Conservation (phyloP, 2,329 filamentous ascomycete species). For the Penicillium sclerotiorum region DNA sequence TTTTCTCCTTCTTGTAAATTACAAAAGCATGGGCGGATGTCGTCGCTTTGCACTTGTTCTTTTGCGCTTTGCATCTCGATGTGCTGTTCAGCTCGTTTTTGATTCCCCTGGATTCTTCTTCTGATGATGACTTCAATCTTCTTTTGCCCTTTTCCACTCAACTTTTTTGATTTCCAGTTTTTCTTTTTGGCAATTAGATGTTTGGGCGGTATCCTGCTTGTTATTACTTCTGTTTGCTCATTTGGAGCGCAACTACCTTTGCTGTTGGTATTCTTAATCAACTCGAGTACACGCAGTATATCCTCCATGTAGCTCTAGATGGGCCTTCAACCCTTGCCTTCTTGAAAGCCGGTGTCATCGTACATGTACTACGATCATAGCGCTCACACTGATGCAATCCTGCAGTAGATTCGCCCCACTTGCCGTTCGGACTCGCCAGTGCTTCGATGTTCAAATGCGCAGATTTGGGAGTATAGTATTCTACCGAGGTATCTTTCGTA, state of each 20-base stretch:
- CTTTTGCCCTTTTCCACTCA: slow-evolving; percentile 4
- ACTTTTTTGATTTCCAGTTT: slow-evolving; percentile 7
- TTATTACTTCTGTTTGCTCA: neutral
- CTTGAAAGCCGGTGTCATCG: slow-evolving; percentile 12
- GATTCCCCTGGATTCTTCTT: slow-evolving; percentile 22
- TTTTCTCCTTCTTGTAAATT: slow-evolving; percentile 34
- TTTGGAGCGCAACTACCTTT: slow-evolving; percentile 1
- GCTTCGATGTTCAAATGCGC: neutral
- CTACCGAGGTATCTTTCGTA: too few species aligned
- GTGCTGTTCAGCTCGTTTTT: slow-evolving; percentile 20
- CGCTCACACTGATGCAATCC: slow-evolving; percentile 14
- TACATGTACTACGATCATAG: slow-evolving; percentile 9
- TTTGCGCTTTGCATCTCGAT: slow-evolving; percentile 20
- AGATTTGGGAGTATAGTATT: too few species aligned
- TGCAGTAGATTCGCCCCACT: slow-evolving; percentile 10
- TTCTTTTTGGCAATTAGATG: slow-evolving; percentile 16
- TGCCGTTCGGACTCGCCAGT: neutral
- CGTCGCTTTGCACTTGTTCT: slow-evolving; percentile 21
- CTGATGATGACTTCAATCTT: slow-evolving; percentile 13
- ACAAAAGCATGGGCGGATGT: slow-evolving; percentile 40
- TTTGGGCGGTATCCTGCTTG: slow-evolving; percentile 17
- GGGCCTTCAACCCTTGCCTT: neutral
- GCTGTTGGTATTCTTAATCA: slow-evolving; percentile 22
- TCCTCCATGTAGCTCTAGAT: neutral
- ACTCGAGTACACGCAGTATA: slow-evolving; percentile 1